These are phyloP conservation scores for Gorgonomyces haynaldii DNA, from an alignment of 192 early-diverging fungal species.

Conservation along the genomic window DNA sequence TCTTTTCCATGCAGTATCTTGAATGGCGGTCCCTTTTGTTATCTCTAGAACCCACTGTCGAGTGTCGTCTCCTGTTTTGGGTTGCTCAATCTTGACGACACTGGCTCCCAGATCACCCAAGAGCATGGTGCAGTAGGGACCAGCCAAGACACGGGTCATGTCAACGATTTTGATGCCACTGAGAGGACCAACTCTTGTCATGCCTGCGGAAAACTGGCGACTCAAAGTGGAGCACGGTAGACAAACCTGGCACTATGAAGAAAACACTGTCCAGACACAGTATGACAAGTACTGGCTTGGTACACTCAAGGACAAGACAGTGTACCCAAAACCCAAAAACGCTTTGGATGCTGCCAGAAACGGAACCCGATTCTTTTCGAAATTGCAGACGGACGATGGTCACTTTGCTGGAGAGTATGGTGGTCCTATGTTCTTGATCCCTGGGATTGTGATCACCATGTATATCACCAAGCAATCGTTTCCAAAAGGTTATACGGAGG, in stretches of 20 bases:
- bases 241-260: conserved; percentile 85
- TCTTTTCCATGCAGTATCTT: conserved; percentile 34
- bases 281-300: conserved; percentile 87
- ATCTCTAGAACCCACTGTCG: conserved; percentile 64
- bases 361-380: conserved; percentile 80
- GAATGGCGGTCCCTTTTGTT: conserved; percentile 25
- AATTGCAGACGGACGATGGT: conserved; percentile 82
- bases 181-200: no score
- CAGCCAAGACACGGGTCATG: conserved; percentile 30
- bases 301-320: conserved; percentile 31
- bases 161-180: conserved; percentile 23
- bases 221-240: conserved; percentile 65
- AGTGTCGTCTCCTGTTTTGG: conserved; percentile 71
- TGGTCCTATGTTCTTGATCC: conserved; percentile 93
- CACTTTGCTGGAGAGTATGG: conserved; percentile 96
- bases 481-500: conserved; percentile 50
- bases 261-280: conserved; percentile 57
- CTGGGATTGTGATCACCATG: conserved; percentile 78
- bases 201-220: conserved; percentile 83
- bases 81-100: conserved; percentile 84
- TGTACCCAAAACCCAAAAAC: conserved; percentile 46
- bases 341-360: conserved; percentile 75
- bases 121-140: conserved; percentile 34
- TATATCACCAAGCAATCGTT: conserved; percentile 69
- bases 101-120: conserved; percentile 52